These are phyloP conservation scores for Citrus cavaleriei DNA, from an alignment of 345 rosid species.

Conservation along the genomic window DNA sequence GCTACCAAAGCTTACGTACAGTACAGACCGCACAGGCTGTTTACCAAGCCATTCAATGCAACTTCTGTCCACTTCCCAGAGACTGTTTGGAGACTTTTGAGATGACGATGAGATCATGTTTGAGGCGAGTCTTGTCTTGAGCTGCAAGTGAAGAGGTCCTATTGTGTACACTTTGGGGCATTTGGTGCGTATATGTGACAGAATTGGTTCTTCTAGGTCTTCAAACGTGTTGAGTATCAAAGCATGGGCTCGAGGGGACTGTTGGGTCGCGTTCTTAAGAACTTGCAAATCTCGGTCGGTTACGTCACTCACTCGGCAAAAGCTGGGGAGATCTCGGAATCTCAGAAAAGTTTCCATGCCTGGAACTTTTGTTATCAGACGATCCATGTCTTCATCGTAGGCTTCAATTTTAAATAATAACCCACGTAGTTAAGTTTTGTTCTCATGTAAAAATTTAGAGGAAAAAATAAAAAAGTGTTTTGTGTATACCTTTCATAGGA, in stretches of 20 bases:
- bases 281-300: not conserved
- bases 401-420: not conserved
- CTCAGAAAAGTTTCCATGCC: constrained; percentile 35
- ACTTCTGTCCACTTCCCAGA: constrained; percentile 35
- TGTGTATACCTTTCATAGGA: constrained; percentile 27
- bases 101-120: not conserved
- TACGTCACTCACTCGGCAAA: constrained; percentile 17
- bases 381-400: constrained; percentile 15
- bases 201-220: constrained; percentile 28
- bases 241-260: constrained; percentile 12
- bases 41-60: constrained; percentile 47
- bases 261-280: not conserved
- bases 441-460: no score
- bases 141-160: constrained; percentile 35
- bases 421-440: not conserved
- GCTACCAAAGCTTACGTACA: constrained; percentile 57
- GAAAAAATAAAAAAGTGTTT: no score
- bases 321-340: constrained; percentile 35
- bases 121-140: constrained; percentile 6
- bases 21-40: constrained; percentile 33
- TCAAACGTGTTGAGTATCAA: constrained; percentile 47
- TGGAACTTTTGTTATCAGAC: constrained; percentile 1
- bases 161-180: constrained; percentile 28
- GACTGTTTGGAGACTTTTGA: constrained; percentile 20
- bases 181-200: constrained; percentile 19